These are phyloP conservation scores for Colletotrichum incanum DNA, from an alignment of 2,329 filamentous ascomycete genomes.

Conservation along the genomic window DNA sequence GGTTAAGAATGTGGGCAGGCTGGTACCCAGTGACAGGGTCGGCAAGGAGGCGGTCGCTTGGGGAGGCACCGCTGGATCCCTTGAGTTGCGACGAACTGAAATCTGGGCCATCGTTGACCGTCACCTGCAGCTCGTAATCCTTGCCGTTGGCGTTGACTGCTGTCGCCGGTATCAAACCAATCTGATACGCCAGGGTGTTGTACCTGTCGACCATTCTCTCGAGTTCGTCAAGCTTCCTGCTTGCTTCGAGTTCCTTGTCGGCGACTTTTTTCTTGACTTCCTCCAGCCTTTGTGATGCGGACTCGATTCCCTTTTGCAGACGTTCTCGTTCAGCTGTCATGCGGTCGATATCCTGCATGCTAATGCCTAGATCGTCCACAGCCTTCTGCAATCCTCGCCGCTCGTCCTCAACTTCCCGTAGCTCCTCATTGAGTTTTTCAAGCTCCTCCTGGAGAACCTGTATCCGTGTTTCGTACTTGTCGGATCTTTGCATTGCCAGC, in stretches of 20 bases:
- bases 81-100: constrained; percentile 76
- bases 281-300: constrained; percentile 81
- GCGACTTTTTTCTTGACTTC: constrained; percentile 87
- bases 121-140: constrained; percentile 88
- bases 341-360: constrained; percentile 98
- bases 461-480: constrained; percentile 88
- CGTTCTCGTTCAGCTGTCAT: constrained; percentile 97
- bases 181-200: constrained; percentile 95
- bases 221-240: constrained; percentile 89
- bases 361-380: constrained; percentile 94
- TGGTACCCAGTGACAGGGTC: constrained; percentile 91
- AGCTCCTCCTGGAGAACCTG: constrained; percentile 90
- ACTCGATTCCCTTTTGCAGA: constrained; percentile 89
- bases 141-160: constrained; percentile 88
- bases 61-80: constrained; percentile 62
- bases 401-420: constrained; percentile 87
- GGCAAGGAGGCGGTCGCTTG: constrained; percentile 81
- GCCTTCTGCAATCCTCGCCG: constrained; percentile 84
- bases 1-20: constrained; percentile 87
- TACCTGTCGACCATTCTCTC: constrained; percentile 91
- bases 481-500: constrained; percentile 85
- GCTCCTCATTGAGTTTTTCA: constrained; percentile 81
- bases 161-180: constrained; percentile 87
- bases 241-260: constrained; percentile 91
- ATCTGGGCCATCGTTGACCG: constrained; percentile 83